Percentiles rank a stretch among this genome's conserved stretches.
phyloP scores from a whole-genome alignment of 768 basidiomycete genomes.

The Flagelloscypha sp. region DNA sequence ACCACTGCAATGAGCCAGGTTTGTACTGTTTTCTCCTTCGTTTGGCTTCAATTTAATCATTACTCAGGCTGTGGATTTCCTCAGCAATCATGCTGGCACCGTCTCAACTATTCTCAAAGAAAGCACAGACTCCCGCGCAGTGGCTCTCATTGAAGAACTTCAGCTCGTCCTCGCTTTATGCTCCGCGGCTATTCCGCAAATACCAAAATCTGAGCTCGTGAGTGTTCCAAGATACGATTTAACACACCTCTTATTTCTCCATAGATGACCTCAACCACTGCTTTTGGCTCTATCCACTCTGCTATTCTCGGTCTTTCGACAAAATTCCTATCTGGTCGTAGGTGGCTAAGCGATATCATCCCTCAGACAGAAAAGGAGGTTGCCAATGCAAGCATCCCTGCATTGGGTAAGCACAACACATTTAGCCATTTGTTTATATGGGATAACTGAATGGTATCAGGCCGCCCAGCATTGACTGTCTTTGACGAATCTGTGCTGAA shows the following conservation, averaged over 20 bases:
- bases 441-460: constrained; percentile 1
- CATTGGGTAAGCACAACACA: constrained; percentile 38
- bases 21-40: constrained; percentile 8
- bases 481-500: constrained; percentile 52
- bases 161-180: constrained; percentile 72
- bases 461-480: not conserved
- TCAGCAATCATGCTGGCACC: constrained; percentile 77
- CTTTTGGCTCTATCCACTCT: constrained; percentile 80
- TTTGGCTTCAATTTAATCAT: not conserved
- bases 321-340: constrained; percentile 52
- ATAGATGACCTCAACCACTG: constrained; percentile 49
- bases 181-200: constrained; percentile 55
- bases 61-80: constrained; percentile 65
- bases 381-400: constrained; percentile 41
- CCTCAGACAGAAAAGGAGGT: constrained; percentile 65
- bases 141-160: constrained; percentile 69
- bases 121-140: constrained; percentile 50
- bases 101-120: constrained; percentile 77
- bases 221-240: constrained; percentile 18
- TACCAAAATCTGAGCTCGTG: constrained; percentile 75
- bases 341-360: constrained; percentile 47
- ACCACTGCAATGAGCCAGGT: constrained; percentile 65
- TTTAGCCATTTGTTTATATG: not conserved
- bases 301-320: constrained; percentile 72
- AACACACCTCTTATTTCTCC: constrained; percentile 5